A percentile compares a stretch with the other conserved stretches of the same genome.
Evolutionary conservation across 2,329 filamentous ascomycete species (phyloP).

Genomic region (Lithohypha guttulata): DNA sequence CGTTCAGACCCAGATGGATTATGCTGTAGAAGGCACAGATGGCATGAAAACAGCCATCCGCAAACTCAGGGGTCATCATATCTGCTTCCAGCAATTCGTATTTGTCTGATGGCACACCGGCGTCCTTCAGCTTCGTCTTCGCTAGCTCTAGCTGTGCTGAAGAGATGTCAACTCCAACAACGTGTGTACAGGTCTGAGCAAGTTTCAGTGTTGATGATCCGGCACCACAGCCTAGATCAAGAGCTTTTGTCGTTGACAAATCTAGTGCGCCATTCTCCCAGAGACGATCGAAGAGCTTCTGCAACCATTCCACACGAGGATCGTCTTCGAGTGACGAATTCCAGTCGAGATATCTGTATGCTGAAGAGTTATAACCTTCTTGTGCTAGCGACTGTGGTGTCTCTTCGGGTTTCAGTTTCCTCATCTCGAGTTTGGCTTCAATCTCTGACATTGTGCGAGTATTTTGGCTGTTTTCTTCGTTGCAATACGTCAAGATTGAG

Average conservation of each 20-base stretch:
- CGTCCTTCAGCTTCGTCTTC: constrained; percentile 10
- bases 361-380: constrained; percentile 28
- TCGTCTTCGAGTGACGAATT: constrained; percentile 21
- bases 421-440: no score
- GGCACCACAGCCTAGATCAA: constrained; percentile 35
- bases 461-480: no score
- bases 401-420: no score
- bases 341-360: constrained; percentile 30
- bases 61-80: constrained; percentile 33
- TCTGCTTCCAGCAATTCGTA: constrained; percentile 30
- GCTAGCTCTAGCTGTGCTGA: constrained; percentile 30
- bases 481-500: no score
- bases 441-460: no score
- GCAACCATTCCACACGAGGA: constrained; percentile 26
- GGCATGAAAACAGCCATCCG: constrained; percentile 33
- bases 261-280: not conserved
- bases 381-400: constrained; percentile 5
- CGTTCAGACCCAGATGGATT: constrained; percentile 43
- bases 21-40: constrained; percentile 45
- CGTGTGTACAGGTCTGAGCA: constrained; percentile 16
- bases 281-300: constrained; percentile 22
- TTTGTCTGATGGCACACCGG: constrained; percentile 13
- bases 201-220: constrained; percentile 26
- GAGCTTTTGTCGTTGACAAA: constrained; percentile 18
- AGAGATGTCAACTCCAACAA: constrained; percentile 37